phyloP scores from a whole-genome alignment of 2,329 filamentous ascomycete genomes.

The Dothideomycetidae sp. region DNA sequence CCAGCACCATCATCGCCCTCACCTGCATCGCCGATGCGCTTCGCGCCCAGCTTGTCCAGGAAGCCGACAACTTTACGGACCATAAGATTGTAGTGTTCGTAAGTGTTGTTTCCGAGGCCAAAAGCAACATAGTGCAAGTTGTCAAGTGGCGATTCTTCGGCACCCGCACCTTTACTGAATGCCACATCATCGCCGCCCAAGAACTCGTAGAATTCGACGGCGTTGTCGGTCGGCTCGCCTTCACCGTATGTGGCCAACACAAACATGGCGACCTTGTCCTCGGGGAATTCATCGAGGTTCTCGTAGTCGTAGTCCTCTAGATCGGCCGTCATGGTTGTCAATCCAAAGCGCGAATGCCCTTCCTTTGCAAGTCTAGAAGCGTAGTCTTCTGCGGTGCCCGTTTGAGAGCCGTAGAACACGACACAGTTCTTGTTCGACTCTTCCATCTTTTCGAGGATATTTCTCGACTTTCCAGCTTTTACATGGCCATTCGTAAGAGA shows the following conservation, averaged over 20 bases:
- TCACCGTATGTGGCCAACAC: conserved; percentile 95
- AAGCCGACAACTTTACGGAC: conserved; percentile 79
- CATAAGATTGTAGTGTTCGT: conserved; percentile 90
- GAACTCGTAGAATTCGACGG: conserved; percentile 98
- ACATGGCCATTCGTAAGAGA: conserved; percentile 52
- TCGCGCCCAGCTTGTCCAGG: conserved; percentile 67
- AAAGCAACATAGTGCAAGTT: conserved; percentile 78
- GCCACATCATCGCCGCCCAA: conserved; percentile 64
- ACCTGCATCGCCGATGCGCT: conserved; percentile 72
- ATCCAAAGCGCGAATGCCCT: conserved; percentile 85
- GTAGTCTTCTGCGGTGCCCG: conserved; percentile 95
- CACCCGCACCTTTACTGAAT: conserved; percentile 55
- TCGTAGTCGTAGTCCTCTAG: conserved; percentile 97
- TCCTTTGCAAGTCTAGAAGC: conserved; percentile 93
- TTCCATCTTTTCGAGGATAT: conserved; percentile 92
- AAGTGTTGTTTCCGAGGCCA: conserved; percentile 34
- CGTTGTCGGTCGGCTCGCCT: conserved; percentile 96
- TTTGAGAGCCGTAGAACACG: conserved; percentile 97
- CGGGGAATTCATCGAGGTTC: conserved; percentile 74
- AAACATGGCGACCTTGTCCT: conserved; percentile 87
- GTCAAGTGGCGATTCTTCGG: conserved; percentile 55
- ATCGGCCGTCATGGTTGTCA: conserved; percentile 97
- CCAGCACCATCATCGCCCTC: conserved; percentile 96
- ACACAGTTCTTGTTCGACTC: conserved; percentile 94
- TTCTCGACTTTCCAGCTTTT: conserved; percentile 73